Base-by-base conservation (phyloP, 257 asterid genomes). In the Solanum chaucha region DNA sequence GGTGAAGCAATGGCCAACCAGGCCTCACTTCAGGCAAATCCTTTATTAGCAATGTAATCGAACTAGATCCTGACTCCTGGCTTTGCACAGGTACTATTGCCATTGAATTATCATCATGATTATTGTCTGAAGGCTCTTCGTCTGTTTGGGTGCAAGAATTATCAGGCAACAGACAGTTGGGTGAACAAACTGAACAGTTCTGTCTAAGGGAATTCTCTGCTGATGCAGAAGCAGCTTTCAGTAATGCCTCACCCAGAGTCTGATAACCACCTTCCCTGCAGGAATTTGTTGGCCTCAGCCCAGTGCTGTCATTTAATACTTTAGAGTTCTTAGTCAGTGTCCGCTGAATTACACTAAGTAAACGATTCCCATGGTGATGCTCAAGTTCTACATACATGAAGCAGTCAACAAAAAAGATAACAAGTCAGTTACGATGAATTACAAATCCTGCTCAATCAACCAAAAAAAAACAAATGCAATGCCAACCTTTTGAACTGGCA, bases 1-100 rank as follows among this genome's bases (percentile, higher is more conserved):
- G 94, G 88, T 93, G 92, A 75, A 97, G 99, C 86, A 97, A 94
- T 1, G 99, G 98, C 99, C 98, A 97, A 70, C 99, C 99, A n/a
- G 98, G 98, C 87, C 91, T 93, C 64, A 87, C 84, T 87, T 94
- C 99, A 17, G 98, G 94, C 38, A 92, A 64, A 86, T 94, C 95
- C 88, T 75, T 93, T 48, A 93, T 86, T 91, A 92, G 82, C 67
- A 90, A 81, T 13, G 96, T 77, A 86, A 92, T 84, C n/a, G 94
- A 93, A 91, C 90, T 91, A 20, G 98, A 90, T 46, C 94, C 92
- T 35, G 87, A 91, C 86, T 93, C 94, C 15, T 87, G 91, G 89
- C 92, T 94, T 86, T 92, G 89, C 15, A 93, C 92, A 0, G 99
- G 94, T 83, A 93, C 94, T 71, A 94, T 93, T 14, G 97, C 96